Conservation (phyloP, 2,329 filamentous ascomycete species). For the Orbilia javanica region DNA sequence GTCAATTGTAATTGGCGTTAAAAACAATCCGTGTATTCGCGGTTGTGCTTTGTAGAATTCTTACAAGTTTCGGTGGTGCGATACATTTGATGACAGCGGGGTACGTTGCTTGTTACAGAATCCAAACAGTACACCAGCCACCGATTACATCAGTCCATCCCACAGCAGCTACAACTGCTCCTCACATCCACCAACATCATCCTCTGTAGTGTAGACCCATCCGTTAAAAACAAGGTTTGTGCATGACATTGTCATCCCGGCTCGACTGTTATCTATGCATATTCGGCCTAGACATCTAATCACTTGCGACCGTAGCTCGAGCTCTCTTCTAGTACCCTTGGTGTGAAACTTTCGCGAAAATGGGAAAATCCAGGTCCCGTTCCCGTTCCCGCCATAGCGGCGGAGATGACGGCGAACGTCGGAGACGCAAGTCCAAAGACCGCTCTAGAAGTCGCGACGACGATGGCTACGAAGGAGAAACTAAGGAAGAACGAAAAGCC, state of each 20-base stretch:
- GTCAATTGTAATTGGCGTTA: slow-evolving; percentile 20
- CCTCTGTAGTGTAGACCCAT: slow-evolving; percentile 17
- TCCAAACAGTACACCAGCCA: slow-evolving; percentile 3
- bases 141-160: slow-evolving; percentile 55
- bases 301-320: neutral
- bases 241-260: slow-evolving; percentile 23
- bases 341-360: slow-evolving; percentile 40
- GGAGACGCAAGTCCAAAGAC: slow-evolving; percentile 44
- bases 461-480: slow-evolving; percentile 26
- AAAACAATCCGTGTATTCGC: slow-evolving; percentile 33
- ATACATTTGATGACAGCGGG: slow-evolving; percentile 30
- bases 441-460: slow-evolving; percentile 34
- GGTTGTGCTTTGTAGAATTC: slow-evolving; percentile 33
- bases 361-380: slow-evolving; percentile 52
- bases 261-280: slow-evolving; percentile 26
- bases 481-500: slow-evolving; percentile 53
- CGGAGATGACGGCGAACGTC: slow-evolving; percentile 16
- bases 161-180: slow-evolving; percentile 23
- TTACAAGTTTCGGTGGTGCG: slow-evolving; percentile 34
- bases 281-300: slow-evolving; percentile 17
- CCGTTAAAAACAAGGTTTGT: slow-evolving; percentile 47
- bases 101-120: slow-evolving; percentile 17
- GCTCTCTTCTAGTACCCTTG: slow-evolving; percentile 20
- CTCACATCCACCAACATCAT: slow-evolving; percentile 27
- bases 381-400: slow-evolving; percentile 39